Base-by-base conservation (phyloP, 345 rosid genomes). In the Hibiscus mutabilis region DNA sequence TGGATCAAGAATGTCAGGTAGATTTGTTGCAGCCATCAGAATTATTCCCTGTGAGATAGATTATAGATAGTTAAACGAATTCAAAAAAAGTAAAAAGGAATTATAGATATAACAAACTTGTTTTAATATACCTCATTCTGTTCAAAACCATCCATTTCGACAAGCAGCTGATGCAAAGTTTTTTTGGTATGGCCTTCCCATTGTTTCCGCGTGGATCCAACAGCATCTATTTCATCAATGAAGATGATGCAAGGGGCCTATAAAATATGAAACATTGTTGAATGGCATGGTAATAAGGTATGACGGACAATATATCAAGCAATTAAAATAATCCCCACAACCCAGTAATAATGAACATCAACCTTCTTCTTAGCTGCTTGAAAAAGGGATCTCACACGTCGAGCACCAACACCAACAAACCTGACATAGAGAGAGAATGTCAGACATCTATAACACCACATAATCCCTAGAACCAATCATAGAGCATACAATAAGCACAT, bases 151-250 rank as follows among this genome's bases (percentile, higher is more conserved):
- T 90, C 99, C 99, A 95, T 95, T 82, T 95, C 97, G 31, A 92
- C 99, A 66, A 95, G 99, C 64, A 95, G 78, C 76, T 95, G 99
- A 82, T 95, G 97, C 83, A 95, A 78, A n/a, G 97, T 95, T 82
- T 92, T 95, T 89, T 95, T 95, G 12, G 99, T 92, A 82, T 95
- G 97, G 73, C 97, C 97, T 84, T 95, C 97, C 99, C 97, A 92
- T 82, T 92, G 97, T 77, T 92, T 95, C 75, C 99, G 81, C 8
- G 97, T 92, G 25, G 99, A 92, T 56, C 99, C 99, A 80, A 95
- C 96, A 35, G 97, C 98, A 79, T 95, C 98, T 71, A 92, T 95
- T 84, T 95, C 99, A 80, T 95, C 99, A 74, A 95, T 95, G 79
- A 95, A 95, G 78, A 95, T 86, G 66, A 95, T 95, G 78, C 99